Base-by-base conservation (phyloP, 2,329 filamentous ascomycete genomes). In the Neofusicoccum laricinum region DNA sequence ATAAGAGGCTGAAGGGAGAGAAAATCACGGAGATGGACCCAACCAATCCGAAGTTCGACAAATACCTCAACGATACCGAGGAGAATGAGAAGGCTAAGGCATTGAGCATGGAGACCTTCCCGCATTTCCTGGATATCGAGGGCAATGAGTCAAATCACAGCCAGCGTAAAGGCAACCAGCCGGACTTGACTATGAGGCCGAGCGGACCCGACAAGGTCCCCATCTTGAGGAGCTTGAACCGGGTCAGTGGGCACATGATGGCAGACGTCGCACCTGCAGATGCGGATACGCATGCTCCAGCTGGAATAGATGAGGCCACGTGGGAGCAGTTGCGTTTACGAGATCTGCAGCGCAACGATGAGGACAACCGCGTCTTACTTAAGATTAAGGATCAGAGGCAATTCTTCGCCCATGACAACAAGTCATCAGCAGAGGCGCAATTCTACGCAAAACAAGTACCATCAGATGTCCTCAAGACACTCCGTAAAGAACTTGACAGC, bases 61-160 rank as follows among this genome's bases (percentile, higher is more conserved):
- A 90, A 69, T 97, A 97, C 74, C 85, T 97, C 25, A 87, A 90
- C 65, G 84, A 85, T 41, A 90, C 92, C 67, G 90, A 92, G 69
- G 78, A 83, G 51, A 77, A 79, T 30, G 81, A 80, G 14, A 74
- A 76, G 21, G 73, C 79, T 0, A 76, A 75, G 43, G 77, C 79
- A 4, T 72, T 77, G 15, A 70, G 85, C 68, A 80, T 88, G 3
- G 81, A 88, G 38, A 85, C 89, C 64, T 87, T 99, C 19, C 93
- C 95, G 0, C 88, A 93, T 70, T 93, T 96, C 68, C 93, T 99
- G 69, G 91, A 99, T 74, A 78, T 99, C 30, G 92, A 94, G 73
- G 95, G 90, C 34, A 99, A 99, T 72, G 95, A 98, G 78, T 91
- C 95, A 75, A 94, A 99, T 71, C 89, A 96, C 76, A 96, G 93